Evolutionary conservation across 2,329 filamentous ascomycete species (phyloP).

Genomic region (Thelonectria rubi): DNA sequence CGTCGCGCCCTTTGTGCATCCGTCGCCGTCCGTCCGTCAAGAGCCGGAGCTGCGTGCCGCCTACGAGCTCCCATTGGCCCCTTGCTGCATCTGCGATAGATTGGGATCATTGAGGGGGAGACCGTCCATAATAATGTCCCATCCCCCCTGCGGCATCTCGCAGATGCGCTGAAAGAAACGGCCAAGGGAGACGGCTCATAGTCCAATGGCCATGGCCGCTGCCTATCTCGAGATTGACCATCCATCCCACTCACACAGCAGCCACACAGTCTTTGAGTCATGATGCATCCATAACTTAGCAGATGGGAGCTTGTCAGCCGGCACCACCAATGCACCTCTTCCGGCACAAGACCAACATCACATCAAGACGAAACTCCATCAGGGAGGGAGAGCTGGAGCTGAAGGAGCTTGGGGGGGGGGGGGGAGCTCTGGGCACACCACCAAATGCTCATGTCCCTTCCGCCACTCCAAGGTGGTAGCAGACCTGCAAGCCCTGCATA

Average conservation of each 20-base stretch:
- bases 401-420: neutral
- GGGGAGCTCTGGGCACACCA: conserved; percentile 30
- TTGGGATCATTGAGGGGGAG: conserved; percentile 36
- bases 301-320: conserved; percentile 32
- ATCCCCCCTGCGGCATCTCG: conserved; percentile 24
- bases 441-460: conserved; percentile 22
- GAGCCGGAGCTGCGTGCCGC: conserved; percentile 25
- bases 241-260: conserved; percentile 32
- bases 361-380: conserved; percentile 31
- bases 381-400: conserved; percentile 21
- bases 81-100: conserved; percentile 23
- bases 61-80: conserved; percentile 23
- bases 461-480: conserved; percentile 37
- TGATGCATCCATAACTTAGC: conserved; percentile 12
- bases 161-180: conserved; percentile 34
- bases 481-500: conserved; percentile 21
- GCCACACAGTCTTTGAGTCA: conserved; percentile 34
- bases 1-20: conserved; percentile 27
- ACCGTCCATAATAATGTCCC: conserved; percentile 26
- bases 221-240: conserved; percentile 24
- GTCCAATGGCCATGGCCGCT: conserved; percentile 33
- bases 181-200: conserved; percentile 24
- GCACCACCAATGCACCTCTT: conserved; percentile 26
- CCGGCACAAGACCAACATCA: conserved; percentile 32
- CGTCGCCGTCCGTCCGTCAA: conserved; percentile 25